Percentiles rank a stretch among this genome's conserved stretches.
phyloP scores from a whole-genome alignment of 805 yeast species.

The Candida nonsorbophila region DNA sequence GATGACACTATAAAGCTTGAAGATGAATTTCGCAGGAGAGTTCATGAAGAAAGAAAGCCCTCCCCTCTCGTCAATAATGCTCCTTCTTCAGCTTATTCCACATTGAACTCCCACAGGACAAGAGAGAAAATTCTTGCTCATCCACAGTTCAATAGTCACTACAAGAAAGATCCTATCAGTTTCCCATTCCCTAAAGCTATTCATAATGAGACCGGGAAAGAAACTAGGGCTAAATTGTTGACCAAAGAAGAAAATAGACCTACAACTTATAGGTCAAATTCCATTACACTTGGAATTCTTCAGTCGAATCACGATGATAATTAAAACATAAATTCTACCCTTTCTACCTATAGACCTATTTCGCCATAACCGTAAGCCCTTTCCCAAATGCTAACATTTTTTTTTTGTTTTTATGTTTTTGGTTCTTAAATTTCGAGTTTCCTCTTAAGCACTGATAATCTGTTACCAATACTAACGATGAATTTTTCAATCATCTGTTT shows the following conservation, averaged over 20 bases:
- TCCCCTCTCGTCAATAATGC: conserved; percentile 31
- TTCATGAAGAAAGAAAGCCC: conserved; percentile 13
- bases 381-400: not conserved
- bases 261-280: conserved; percentile 28
- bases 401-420: conserved; percentile 1
- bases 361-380: not conserved
- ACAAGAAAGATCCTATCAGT: conserved; percentile 39
- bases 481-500: conserved; percentile 71
- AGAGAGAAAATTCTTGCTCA: conserved; percentile 12
- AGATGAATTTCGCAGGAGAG: conserved; percentile 1
- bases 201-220: conserved; percentile 32
- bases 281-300: conserved; percentile 34
- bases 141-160: conserved; percentile 39
- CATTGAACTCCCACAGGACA: conserved; percentile 6
- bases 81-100: conserved; percentile 21
- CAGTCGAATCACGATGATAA: conserved; percentile 15
- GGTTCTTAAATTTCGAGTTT: conserved; percentile 32
- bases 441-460: conserved; percentile 65
- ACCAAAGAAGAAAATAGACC: conserved; percentile 20
- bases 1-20: not conserved
- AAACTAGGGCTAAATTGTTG: conserved; percentile 15
- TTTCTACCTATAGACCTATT: not conserved
- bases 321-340: not conserved
- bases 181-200: conserved; percentile 37
- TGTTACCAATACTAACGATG: conserved; percentile 73